Conservation (phyloP, 495 filamentous ascomycete species). For the Daldinia bambusicola region DNA sequence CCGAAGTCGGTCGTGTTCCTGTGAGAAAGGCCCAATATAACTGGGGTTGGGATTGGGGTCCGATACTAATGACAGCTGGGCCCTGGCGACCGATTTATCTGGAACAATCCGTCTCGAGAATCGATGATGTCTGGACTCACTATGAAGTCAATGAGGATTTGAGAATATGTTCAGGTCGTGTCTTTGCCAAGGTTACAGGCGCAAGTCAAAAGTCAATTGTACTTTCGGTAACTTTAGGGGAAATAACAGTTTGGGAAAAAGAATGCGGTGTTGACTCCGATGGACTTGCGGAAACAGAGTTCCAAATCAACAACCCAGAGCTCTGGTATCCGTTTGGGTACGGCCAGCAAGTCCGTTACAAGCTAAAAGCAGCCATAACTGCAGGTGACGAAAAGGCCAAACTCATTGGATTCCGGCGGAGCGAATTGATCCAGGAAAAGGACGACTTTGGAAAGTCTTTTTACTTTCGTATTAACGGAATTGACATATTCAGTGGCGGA, state of each 20-base stretch:
- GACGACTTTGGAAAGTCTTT: conserved; percentile 74
- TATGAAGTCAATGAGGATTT: conserved; percentile 61
- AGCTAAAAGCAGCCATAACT: conserved; percentile 59
- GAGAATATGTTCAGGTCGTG: conserved; percentile 47
- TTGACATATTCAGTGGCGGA: conserved; percentile 76
- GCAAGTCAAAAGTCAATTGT: conserved; percentile 36
- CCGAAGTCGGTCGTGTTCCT: conserved; percentile 55
- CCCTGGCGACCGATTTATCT: conserved; percentile 75
- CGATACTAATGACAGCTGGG: conserved; percentile 74
- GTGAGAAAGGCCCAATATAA: conserved; percentile 68
- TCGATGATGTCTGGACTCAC: conserved; percentile 66
- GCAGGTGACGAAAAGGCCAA: conserved; percentile 47
- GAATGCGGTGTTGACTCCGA: conserved; percentile 62
- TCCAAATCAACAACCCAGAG: conserved; percentile 65
- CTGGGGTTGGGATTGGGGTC: conserved; percentile 90
- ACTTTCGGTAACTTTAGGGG: conserved; percentile 56
- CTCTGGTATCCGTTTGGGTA: conserved; percentile 81
- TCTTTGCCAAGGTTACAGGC: conserved; percentile 64
- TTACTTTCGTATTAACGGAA: conserved; percentile 76
- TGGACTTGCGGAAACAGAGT: conserved; percentile 54
- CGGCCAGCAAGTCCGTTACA: conserved; percentile 72
- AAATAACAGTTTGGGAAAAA: conserved; percentile 54
- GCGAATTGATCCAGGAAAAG: conserved; percentile 67
- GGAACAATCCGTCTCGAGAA: conserved; percentile 62
- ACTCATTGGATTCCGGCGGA: conserved; percentile 67